A percentile compares a stretch with the other conserved stretches of the same genome.
Evolutionary conservation across 2,329 filamentous ascomycete species (phyloP).

Genomic region (Akanthomyces dipterigenus): DNA sequence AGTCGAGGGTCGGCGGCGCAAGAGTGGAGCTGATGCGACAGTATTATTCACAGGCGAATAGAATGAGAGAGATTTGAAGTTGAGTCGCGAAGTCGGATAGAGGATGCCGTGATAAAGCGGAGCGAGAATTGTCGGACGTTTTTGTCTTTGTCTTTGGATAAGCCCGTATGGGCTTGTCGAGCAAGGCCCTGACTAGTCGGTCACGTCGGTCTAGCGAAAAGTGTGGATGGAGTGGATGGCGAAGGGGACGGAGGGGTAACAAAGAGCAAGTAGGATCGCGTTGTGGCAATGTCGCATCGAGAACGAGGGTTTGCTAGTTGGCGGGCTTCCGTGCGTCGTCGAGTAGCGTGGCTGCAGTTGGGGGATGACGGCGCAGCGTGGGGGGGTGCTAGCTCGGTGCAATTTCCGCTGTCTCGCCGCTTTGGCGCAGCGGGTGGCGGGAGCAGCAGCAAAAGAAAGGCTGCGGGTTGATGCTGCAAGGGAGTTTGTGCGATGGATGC

Average conservation of each 20-base stretch:
- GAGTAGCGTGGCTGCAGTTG: background rate
- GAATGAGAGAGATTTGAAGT: background rate
- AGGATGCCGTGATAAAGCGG: background rate
- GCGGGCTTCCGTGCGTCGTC: background rate
- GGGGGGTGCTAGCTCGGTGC: background rate
- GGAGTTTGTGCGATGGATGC: background rate
- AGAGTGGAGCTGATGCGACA: background rate
- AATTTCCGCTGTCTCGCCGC: slow-evolving; percentile 5
- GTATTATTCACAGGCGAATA: background rate
- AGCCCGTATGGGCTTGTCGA: background rate
- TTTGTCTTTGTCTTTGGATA: background rate
- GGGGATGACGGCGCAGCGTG: background rate
- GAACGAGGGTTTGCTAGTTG: background rate
- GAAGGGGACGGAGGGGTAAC: background rate
- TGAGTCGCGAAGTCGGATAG: background rate
- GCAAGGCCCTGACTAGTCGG: background rate
- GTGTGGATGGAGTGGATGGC: background rate
- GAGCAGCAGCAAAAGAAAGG: background rate
- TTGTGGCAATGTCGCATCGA: background rate
- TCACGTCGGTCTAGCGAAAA: background rate
- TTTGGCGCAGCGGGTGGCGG: background rate
- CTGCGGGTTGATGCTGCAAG: background rate
- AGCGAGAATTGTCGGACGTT: background rate
- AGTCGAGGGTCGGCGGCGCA: background rate
- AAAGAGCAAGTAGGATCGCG: background rate